Base-by-base conservation (phyloP, 805 yeast species). In the Candida caryicola region DNA sequence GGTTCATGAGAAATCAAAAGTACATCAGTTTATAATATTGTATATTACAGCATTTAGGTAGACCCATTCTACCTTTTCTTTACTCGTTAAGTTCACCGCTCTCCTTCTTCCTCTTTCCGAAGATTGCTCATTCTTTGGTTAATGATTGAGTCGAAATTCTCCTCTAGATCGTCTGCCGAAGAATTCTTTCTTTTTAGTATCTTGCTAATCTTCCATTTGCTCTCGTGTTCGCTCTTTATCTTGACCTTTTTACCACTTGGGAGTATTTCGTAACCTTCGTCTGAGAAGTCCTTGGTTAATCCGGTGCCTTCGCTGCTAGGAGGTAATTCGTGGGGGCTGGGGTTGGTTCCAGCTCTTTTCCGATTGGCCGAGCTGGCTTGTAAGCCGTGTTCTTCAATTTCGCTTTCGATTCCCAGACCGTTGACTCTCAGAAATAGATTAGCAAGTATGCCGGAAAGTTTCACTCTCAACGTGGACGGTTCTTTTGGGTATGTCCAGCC, bases 161-260 rank as follows among this genome's bases (percentile, higher is more conserved):
- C 75, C 7, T 67, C 73, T 4, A 50, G 39, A 8, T 35, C 45
- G 8, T 52, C 51, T 17, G 30, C 38, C 6, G 44, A 25, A 2
- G 34, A 49, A 17, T 49, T 44, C 19, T 55, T 62, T 37, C 69
- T 60, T 33, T 66, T 60, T 25, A 76, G 54, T 41, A 66, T 65
- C 38, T 67, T 72, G 3, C 64, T 64, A 1, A 71, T 29, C 34
- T 51, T 63, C 37, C 59, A 50, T 21, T 47, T 26, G 18, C 49
- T 46, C 4, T 41, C 47, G 29, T 52, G 43, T 36, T 47, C 47
- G 25, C 33, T 42, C 32, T 47, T 58, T 54, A 64, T 56, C 63
- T 71, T 74, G 16, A 85, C 67, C 12, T 78, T 61, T 45, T 81
- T 77, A 26, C 95, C 95, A 55, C 90, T 81, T 1, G 95, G 95